Percentiles rank a stretch among this genome's conserved stretches.
Evolutionary conservation across 345 rosid species (phyloP).

Genomic region (Reutealis trisperma): DNA sequence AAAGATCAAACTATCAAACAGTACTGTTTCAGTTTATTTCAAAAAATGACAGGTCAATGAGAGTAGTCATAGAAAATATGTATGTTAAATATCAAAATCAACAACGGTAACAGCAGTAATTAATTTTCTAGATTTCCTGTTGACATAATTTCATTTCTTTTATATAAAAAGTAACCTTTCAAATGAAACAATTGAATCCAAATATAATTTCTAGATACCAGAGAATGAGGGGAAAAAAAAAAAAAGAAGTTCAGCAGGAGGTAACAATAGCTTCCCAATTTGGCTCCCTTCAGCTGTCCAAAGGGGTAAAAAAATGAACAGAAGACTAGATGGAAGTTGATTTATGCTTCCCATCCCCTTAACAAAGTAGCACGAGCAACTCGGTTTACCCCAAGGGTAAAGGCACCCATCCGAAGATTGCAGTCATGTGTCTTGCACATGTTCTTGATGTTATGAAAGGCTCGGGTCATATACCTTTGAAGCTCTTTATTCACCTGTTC

Average conservation of each 20-base stretch:
- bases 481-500: slow-evolving; percentile 80
- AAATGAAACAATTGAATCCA: background rate
- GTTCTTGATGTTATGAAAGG: slow-evolving; percentile 78
- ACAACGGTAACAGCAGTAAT: too few species aligned
- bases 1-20: background rate
- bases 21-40: background rate
- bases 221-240: background rate
- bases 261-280: background rate
- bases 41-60: background rate
- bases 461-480: slow-evolving; percentile 80
- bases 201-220: background rate
- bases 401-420: slow-evolving; percentile 98
- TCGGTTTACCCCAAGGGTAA: slow-evolving; percentile 93
- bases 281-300: slow-evolving; percentile 3
- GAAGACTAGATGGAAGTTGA: background rate
- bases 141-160: background rate
- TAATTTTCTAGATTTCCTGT: background rate
- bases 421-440: slow-evolving; percentile 89
- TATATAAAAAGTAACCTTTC: background rate
- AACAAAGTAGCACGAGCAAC: slow-evolving; percentile 87
- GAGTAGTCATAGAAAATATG: background rate
- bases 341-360: slow-evolving; percentile 96
- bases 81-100: background rate
- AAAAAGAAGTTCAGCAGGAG: background rate
- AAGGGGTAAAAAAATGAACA: background rate